A percentile compares a stretch with the other conserved stretches of the same genome.
These are phyloP conservation scores for Plenodomus lindquistii DNA, from an alignment of 2,329 filamentous ascomycete genomes.

Conservation along the genomic window DNA sequence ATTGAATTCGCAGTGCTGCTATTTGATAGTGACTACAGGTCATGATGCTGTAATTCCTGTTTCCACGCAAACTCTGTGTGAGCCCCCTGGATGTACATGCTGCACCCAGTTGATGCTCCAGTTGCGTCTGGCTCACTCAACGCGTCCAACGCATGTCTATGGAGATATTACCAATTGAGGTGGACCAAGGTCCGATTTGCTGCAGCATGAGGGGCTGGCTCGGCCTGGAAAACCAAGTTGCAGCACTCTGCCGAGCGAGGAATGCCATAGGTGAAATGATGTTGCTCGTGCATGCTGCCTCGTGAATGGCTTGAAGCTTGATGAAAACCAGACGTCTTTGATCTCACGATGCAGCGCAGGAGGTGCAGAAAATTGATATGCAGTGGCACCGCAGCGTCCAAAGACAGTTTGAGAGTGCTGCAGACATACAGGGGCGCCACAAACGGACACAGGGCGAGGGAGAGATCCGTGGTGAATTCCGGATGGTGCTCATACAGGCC, in stretches of 20 bases:
- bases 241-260: conserved; percentile 33
- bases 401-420: conserved; percentile 1
- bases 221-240: conserved; percentile 33
- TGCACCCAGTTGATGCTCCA: neutral
- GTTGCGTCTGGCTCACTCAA: neutral
- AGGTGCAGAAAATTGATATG: neutral
- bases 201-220: conserved; percentile 42
- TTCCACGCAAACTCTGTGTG: neutral
- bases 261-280: conserved; percentile 27
- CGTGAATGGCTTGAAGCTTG: conserved; percentile 14
- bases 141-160: neutral
- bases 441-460: conserved; percentile 12
- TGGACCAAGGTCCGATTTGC: conserved; percentile 23
- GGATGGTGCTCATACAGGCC: conserved; percentile 22
- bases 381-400: neutral
- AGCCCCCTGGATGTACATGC: neutral
- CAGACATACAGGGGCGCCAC: neutral
- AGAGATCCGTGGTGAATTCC: conserved; percentile 22
- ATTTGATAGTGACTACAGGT: neutral
- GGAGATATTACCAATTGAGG: conserved; percentile 29
- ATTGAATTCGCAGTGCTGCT: neutral
- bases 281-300: conserved; percentile 36
- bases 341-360: conserved; percentile 1
- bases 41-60: neutral
- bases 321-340: neutral